Percentiles rank a stretch among this genome's conserved stretches.
These are phyloP conservation scores for Xerocomellus intermedius DNA, from an alignment of 768 basidiomycete genomes.

Conservation along the genomic window DNA sequence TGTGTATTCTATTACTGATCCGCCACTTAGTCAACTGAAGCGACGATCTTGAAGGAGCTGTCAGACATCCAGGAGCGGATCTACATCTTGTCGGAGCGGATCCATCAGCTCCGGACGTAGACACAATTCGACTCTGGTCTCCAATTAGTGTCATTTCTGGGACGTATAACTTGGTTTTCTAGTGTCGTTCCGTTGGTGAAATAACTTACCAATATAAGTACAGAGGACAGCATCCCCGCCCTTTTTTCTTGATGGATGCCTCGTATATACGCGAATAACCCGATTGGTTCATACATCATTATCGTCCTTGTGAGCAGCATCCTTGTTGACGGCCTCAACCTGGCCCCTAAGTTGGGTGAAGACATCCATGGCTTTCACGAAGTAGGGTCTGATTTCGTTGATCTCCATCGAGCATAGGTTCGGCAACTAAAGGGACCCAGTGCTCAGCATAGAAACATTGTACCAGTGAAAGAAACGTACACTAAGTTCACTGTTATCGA, in stretches of 20 bases:
- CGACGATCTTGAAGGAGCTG: conserved; percentile 64
- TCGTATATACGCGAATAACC: neutral
- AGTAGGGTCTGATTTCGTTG: conserved; percentile 90
- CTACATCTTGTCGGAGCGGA: conserved; percentile 35
- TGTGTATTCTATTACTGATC: conserved; percentile 3
- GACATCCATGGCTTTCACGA: conserved; percentile 76
- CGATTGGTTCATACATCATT: conserved; percentile 1
- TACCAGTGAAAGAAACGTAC: conserved; percentile 42
- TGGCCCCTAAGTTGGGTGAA: conserved; percentile 53
- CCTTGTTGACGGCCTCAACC: conserved; percentile 1
- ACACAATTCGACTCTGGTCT: neutral
- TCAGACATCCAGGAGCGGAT: conserved; percentile 48
- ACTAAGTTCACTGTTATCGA: conserved; percentile 80
- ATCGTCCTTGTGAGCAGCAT: conserved; percentile 5
- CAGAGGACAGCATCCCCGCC: neutral
- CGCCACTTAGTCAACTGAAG: conserved; percentile 65
- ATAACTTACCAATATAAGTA: conserved; percentile 2
- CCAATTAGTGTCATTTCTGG: neutral
- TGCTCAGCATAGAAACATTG: neutral
- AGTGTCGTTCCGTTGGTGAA: neutral
- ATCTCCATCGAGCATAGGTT: conserved; percentile 90
- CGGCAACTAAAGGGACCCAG: conserved; percentile 52
- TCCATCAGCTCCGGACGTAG: conserved; percentile 30
- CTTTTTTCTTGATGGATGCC: neutral
- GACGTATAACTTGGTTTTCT: neutral